These are phyloP conservation scores for Adiantum capillusveneris DNA, from an alignment of 75 land plant genomes.

Conservation along the genomic window DNA sequence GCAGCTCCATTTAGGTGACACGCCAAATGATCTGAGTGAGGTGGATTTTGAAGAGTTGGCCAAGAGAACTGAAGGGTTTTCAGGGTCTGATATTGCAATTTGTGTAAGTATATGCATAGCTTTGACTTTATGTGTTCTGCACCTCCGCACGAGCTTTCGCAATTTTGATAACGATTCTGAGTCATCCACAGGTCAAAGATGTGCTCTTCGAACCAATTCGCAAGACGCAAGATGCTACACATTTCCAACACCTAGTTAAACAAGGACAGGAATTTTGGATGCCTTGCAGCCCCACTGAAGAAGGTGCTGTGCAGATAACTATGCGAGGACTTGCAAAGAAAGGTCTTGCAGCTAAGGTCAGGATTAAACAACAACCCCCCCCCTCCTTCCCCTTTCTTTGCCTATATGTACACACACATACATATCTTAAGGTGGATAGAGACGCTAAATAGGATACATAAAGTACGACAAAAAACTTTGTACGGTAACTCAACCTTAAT, in stretches of 20 bases:
- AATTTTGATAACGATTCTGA: not conserved
- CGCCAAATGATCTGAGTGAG: slow-evolving; percentile 84
- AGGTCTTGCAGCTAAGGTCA: slow-evolving; percentile 79
- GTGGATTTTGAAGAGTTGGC: slow-evolving; percentile 84
- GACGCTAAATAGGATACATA: too few species aligned
- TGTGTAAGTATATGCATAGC: slow-evolving; percentile 53
- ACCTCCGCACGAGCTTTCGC: not conserved
- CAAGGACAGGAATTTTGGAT: slow-evolving; percentile 69
- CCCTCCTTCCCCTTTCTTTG: too few species aligned
- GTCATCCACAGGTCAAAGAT: slow-evolving; percentile 68
- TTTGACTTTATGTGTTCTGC: not conserved
- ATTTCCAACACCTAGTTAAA: slow-evolving; percentile 36
- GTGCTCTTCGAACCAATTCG: slow-evolving; percentile 96
- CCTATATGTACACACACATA: too few species aligned
- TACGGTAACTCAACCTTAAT: not conserved
- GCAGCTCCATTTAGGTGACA: slow-evolving; percentile 94
- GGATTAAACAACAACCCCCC: not conserved
- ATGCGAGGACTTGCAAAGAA: slow-evolving; percentile 85
- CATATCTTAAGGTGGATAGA: too few species aligned
- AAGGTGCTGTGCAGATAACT: slow-evolving; percentile 78
- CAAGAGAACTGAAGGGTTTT: slow-evolving; percentile 79
- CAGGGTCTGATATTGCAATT: slow-evolving; percentile 92
- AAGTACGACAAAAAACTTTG: not conserved
- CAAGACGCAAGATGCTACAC: slow-evolving; percentile 98
- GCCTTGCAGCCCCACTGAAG: slow-evolving; percentile 86